These are phyloP conservation scores for Aspergillus aculeatinus DNA, from an alignment of 2,329 filamentous ascomycete species.

Conservation along the genomic window DNA sequence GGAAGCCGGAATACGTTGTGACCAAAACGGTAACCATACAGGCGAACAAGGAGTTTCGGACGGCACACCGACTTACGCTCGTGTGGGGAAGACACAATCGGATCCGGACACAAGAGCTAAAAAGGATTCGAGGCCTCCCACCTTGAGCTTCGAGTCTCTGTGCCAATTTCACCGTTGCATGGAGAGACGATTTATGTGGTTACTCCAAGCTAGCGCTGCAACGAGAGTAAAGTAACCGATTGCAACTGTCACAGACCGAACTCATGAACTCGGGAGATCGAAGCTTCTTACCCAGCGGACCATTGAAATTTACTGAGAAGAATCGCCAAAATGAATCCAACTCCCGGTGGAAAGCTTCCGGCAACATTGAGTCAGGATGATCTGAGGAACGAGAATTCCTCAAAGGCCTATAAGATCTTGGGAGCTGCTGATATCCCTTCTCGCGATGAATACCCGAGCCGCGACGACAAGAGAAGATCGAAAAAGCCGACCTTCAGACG, in stretches of 20 bases:
- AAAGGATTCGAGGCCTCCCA: background rate
- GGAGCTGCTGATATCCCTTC: slow-evolving; percentile 30
- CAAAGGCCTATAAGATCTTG: slow-evolving; percentile 35
- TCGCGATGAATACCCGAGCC: slow-evolving; percentile 21
- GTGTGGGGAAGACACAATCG: slow-evolving; percentile 17
- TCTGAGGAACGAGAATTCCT: slow-evolving; percentile 20
- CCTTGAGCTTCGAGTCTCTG: background rate
- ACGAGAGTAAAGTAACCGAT: background rate
- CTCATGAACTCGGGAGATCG: background rate
- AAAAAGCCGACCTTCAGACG: slow-evolving; percentile 42
- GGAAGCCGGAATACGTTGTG: background rate
- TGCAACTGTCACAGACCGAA: background rate
- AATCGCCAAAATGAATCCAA: slow-evolving; percentile 20
- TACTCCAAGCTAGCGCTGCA: background rate
- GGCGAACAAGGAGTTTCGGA: background rate
- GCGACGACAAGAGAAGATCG: slow-evolving; percentile 25
- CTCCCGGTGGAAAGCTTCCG: slow-evolving; percentile 10
- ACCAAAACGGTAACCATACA: slow-evolving; percentile 2
- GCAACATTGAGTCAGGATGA: slow-evolving; percentile 19
- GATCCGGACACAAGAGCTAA: slow-evolving; percentile 3
- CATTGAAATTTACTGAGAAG: slow-evolving; percentile 17
- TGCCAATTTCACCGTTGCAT: background rate
- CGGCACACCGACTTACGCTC: slow-evolving; percentile 11
- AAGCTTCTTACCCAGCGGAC: slow-evolving; percentile 14
- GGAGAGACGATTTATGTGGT: background rate